Evolutionary conservation across 495 filamentous ascomycete genomes (phyloP), one percentile per base, ranked within the genome.

Genomic region (Talaromyces thailandensis): DNA sequence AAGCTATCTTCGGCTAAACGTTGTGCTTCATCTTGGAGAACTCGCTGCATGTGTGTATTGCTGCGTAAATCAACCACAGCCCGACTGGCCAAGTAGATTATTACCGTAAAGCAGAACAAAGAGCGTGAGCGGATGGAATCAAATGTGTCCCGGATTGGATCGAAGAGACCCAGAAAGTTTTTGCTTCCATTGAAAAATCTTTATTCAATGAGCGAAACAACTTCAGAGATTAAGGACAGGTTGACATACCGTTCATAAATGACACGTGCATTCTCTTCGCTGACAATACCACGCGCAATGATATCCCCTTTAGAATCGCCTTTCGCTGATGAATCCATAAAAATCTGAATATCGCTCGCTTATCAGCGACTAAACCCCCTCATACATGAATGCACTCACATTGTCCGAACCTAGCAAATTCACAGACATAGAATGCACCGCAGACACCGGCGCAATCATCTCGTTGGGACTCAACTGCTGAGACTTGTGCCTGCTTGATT

Each of bases 121-220:
- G 75, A 78, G 12, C 75, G 73, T 50, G 73, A 75, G 6, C 75
- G 70, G 50, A 78, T 71, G 4, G 75, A 78, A 58, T 78, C 75
- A 25, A 78, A 78, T 25, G 75, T 78, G 43, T 78, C 75, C 29
- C 75, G 71, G 35, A 78, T 76, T 8, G 75, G 75, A 48, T 78
- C 75, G 31, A 78, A 78, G 2, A 78, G 66, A 29, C 68, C 66
- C 2, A 78, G 61, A 40, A 70, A 78, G 60, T 78, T 76, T 37
- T 76, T 78, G 50, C 73, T 76, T 6, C 74, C 73, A 5, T 64
- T 67, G n/a, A 71, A 67, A 55, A 78, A 78, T 31, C 75, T 77
- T 37, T 3, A 45, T 5, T 31, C 7, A 65, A 9, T 50, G 11
- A 12, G 64, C 60, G 64, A 8, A 32, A 25, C 12, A 24, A 8